Conservation (phyloP, 2,329 filamentous ascomycete genomes). For the Fonsecaea pedrosoi region DNA sequence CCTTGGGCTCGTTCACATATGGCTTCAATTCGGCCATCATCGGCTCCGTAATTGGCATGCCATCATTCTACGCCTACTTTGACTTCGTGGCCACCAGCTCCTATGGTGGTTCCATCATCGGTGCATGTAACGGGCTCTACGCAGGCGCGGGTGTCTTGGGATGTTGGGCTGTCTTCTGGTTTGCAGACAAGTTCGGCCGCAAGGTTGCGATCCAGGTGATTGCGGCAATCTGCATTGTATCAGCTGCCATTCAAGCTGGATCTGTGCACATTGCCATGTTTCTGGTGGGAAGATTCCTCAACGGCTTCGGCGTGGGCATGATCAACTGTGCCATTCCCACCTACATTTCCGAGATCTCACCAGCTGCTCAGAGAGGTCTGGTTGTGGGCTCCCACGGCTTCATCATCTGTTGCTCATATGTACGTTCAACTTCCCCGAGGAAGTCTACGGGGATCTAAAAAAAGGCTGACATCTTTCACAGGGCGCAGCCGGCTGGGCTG, state of each 20-base stretch:
- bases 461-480: not conserved
- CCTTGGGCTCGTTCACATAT: slow-evolving; percentile 32
- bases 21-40: slow-evolving; percentile 30
- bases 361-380: slow-evolving; percentile 46
- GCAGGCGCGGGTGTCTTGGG: slow-evolving; percentile 17
- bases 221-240: slow-evolving; percentile 7
- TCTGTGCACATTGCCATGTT: slow-evolving; percentile 29
- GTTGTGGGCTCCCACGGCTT: slow-evolving; percentile 11
- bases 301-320: slow-evolving; percentile 20
- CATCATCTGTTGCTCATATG: not conserved
- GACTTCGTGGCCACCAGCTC: slow-evolving; percentile 42
- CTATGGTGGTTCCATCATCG: slow-evolving; percentile 5
- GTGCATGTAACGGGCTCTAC: slow-evolving; percentile 22
- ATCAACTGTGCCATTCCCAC: slow-evolving; percentile 10
- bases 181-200: slow-evolving; percentile 14
- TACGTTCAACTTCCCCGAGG: not conserved
- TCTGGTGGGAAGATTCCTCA: slow-evolving; percentile 23
- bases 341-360: slow-evolving; percentile 17
- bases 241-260: slow-evolving; percentile 20
- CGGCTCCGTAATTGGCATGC: slow-evolving; percentile 23
- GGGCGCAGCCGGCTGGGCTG: slow-evolving; percentile 12
- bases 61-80: slow-evolving; percentile 49
- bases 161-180: slow-evolving; percentile 2
- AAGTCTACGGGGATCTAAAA: not conserved
- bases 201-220: slow-evolving; percentile 5